Base-by-base conservation (phyloP, 2,329 filamentous ascomycete species). In the Fusarium compactum region DNA sequence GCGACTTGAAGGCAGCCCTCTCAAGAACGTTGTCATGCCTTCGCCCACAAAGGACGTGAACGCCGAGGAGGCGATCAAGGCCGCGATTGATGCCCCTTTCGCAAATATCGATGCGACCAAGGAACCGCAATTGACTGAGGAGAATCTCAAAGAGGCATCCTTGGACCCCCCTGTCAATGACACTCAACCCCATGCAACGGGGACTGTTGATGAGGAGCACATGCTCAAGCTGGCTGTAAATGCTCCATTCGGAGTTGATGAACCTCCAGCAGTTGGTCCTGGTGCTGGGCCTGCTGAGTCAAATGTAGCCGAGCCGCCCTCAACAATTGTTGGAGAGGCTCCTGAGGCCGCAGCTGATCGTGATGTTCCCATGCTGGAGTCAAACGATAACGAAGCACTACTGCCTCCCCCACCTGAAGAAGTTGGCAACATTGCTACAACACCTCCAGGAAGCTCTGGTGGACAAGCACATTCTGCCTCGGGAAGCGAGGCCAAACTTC, bases 1-100 rank as follows among this genome's bases (percentile, higher is more conserved):
- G 2, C 80, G 74, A 65, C 71, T 81, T 5, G 85, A 86, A 67
- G 85, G 85, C 5, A 88, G 85, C 55, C 85, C 85, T 1, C 76
- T 87, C 22, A 87, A 87, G 77, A 85, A 87, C 51, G 84, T 86
- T 38, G 78, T 85, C 29, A 63, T 85, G 18, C 81, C 79, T 12
- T 86, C 85, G 12, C 84, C 85, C 1, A 82, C 81, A 1, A 81
- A 83, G 22, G 73, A 79, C 24, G 32, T 64, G 12, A 44, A 65
- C 25, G 52, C 67, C 8, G 65, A 72, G 55, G 65, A 63, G 38
- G 47, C 54, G 20, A 43, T 50, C 12, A 44, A 55, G 25, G 51
- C 32, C 10, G 61, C 60, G 6, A 34, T 65, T 7, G 25, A 62
- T 25, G 56, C 44, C 4, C 56, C 70, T 40, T 44, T 47, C 6